phyloP scores from a whole-genome alignment of 305 asterid genomes.

The Plantago coronopus region DNA sequence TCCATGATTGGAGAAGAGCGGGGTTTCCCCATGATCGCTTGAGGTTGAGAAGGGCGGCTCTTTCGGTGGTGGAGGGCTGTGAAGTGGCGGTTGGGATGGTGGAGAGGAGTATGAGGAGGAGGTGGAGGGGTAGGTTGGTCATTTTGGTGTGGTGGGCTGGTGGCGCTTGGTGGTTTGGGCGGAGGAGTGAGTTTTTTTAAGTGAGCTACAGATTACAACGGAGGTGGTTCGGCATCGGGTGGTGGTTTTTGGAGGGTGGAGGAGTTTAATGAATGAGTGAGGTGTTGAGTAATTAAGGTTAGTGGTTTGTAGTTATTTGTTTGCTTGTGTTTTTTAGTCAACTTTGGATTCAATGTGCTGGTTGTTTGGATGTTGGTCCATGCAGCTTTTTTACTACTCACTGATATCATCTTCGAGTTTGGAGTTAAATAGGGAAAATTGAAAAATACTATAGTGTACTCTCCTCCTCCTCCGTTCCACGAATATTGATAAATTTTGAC shows the following conservation, averaged over 20 bases:
- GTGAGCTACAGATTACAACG: no score
- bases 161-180: background rate
- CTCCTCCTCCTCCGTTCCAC: no score
- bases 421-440: no score
- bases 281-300: background rate
- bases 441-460: no score
- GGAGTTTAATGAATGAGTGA: background rate
- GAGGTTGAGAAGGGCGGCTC: slow-evolving; percentile 44
- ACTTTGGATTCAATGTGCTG: no score
- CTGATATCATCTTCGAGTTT: no score
- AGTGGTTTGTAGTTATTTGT: background rate
- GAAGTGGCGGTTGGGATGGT: slow-evolving; percentile 50
- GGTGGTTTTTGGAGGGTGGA: slow-evolving; percentile 11
- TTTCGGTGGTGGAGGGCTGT: slow-evolving; percentile 44
- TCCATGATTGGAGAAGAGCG: slow-evolving; percentile 47
- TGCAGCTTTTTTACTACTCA: no score
- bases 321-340: no score
- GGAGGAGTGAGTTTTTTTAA: slow-evolving; percentile 18
- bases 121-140: background rate
- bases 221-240: no score
- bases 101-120: slow-evolving; percentile 31
- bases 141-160: slow-evolving; percentile 5
- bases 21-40: slow-evolving; percentile 66
- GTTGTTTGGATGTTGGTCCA: no score
- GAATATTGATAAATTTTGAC: no score